Evolutionary conservation across 371 early-diverging fungal genomes (phyloP).

Genomic region (Phascolomyces articulosus): DNA sequence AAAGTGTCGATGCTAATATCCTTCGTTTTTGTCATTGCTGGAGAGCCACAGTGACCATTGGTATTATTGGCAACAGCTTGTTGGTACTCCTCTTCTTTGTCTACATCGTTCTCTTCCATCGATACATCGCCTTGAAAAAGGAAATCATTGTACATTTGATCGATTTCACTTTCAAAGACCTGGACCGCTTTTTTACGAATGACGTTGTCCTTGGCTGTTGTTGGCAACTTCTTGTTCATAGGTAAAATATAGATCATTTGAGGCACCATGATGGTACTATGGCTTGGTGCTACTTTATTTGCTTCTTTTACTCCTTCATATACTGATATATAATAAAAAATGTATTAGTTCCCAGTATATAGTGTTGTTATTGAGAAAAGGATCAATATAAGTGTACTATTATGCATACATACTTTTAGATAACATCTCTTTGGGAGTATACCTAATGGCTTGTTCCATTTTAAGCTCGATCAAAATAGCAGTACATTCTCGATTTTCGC

Average conservation of each 20-base stretch:
- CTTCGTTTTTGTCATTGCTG: no score
- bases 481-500: constrained; percentile 29
- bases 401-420: constrained; percentile 12
- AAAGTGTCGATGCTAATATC: background rate
- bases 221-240: constrained; percentile 18
- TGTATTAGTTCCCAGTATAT: no score
- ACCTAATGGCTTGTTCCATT: constrained; percentile 12
- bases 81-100: no score
- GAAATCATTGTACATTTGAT: constrained; percentile 31
- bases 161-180: constrained; percentile 20
- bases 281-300: constrained; percentile 34
- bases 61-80: no score
- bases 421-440: constrained; percentile 25
- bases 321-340: constrained; percentile 6
- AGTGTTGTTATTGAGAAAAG: background rate
- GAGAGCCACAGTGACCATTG: no score
- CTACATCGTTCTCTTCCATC: background rate
- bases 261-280: constrained; percentile 31
- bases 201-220: constrained; percentile 35
- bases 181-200: constrained; percentile 21
- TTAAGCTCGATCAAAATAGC: constrained; percentile 32
- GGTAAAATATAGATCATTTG: constrained; percentile 47
- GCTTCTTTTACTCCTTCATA: constrained; percentile 28
- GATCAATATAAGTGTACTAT: no score
- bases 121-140: background rate